phyloP scores from a whole-genome alignment of 73 alveolate species.

The Effrenium voratum region DNA sequence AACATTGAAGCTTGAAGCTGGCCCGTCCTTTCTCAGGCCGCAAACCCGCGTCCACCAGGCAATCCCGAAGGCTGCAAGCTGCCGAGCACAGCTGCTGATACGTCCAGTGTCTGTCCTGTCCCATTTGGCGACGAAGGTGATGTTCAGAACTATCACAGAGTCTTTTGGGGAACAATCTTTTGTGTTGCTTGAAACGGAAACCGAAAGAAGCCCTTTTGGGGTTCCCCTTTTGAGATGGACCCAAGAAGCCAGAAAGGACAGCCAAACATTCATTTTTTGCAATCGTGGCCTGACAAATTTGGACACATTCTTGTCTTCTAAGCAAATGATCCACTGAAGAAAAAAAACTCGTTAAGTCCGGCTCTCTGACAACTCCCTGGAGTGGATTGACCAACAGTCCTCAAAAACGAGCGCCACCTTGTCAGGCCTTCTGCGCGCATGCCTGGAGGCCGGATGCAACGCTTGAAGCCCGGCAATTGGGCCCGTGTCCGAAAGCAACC shows the following conservation, averaged over 20 bases:
- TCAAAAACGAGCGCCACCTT: constrained; percentile 53
- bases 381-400: not conserved
- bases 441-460: not conserved
- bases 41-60: constrained; percentile 36
- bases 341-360: not conserved
- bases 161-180: not conserved
- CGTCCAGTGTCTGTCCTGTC: constrained; percentile 61
- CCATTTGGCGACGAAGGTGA: not conserved
- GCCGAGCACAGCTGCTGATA: constrained; percentile 80
- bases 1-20: not conserved
- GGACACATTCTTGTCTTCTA: not conserved
- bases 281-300: not conserved
- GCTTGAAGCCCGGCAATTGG: too few relatives aligned
- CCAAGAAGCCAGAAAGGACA: not conserved
- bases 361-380: not conserved
- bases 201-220: not conserved
- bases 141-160: not conserved
- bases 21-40: constrained; percentile 39
- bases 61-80: constrained; percentile 72
- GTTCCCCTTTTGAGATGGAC: not conserved
- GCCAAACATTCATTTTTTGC: not conserved
- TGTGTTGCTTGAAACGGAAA: not conserved
- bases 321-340: not conserved
- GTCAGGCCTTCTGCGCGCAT: constrained; percentile 41
- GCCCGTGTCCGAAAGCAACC: too few relatives aligned